phyloP scores from a whole-genome alignment of 352 stramenopile genomes.

The Elongisporangium senticosum region DNA sequence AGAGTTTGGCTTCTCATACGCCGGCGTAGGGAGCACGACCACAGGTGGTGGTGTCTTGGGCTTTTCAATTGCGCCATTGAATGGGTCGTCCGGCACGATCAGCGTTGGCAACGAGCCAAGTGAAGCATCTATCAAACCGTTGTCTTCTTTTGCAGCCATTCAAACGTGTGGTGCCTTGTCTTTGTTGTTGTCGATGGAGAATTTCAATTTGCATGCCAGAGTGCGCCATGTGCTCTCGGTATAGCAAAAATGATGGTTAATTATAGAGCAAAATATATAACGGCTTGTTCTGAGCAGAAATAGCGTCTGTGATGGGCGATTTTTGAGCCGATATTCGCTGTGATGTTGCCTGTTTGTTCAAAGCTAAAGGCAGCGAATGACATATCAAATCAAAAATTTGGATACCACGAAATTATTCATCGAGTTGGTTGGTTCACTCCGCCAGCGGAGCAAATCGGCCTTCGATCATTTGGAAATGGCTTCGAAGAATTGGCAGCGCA shows the following conservation, averaged over 20 bases:
- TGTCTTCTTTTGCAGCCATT: not conserved
- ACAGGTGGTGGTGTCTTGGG: slow-evolving; percentile 47
- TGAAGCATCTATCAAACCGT: slow-evolving; percentile 13
- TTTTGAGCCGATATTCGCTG: too few relatives aligned
- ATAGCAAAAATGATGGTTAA: not conserved
- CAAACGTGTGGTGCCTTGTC: not conserved
- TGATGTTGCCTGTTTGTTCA: not conserved
- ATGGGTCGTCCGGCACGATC: slow-evolving; percentile 63
- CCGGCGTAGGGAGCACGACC: slow-evolving; percentile 3
- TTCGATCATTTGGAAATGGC: slow-evolving; percentile 39
- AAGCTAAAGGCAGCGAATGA: not conserved
- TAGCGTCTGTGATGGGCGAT: too few relatives aligned
- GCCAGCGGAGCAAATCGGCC: slow-evolving; percentile 32
- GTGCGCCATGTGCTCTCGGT: not conserved
- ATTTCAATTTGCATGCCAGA: not conserved
- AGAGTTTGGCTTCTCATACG: not conserved
- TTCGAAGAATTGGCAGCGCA: slow-evolving; percentile 33
- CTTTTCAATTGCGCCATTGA: slow-evolving; percentile 59
- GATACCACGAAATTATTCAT: not conserved
- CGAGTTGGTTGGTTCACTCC: not conserved
- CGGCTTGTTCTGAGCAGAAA: not conserved
- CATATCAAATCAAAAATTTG: not conserved
- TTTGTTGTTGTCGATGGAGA: not conserved
- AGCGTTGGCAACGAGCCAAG: slow-evolving; percentile 49
- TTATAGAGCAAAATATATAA: not conserved